Base-by-base conservation (phyloP, 2,329 filamentous ascomycete species). In the Hirsutella rhossiliensis region DNA sequence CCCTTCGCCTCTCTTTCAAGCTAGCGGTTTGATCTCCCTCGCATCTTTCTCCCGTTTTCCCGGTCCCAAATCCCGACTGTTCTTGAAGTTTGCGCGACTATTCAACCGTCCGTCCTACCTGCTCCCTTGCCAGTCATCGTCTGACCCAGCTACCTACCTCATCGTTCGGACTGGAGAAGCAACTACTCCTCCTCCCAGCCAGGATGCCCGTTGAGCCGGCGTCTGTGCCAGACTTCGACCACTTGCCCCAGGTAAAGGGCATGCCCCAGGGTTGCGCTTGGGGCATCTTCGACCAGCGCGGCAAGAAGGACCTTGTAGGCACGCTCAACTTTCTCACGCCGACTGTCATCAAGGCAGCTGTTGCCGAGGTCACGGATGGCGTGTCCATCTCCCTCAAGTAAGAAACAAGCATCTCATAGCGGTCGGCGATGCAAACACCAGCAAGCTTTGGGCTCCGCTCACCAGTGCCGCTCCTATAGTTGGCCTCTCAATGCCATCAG, bases 381-480 rank as follows among this genome's bases (percentile, higher is more conserved):
- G 54, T 72, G 1, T 71, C 71, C 0, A 63, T 76, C 34, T 75
- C 72, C 3, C 63, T 77, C 27, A 75, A 77, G 68, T 75, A 51
- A 50, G 58, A 28, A 17, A 13, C 15, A 11, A 1, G 4, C 3
- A 12, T 38, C 9, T 36, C 28, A n/a, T 29, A 4, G 11, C n/a
- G n/a, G n/a, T n/a, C n/a, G n/a, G n/a, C n/a, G n/a, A n/a, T n/a
- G n/a, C n/a, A n/a, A n/a, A n/a, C n/a, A n/a, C n/a, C n/a, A n/a
- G n/a, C n/a, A n/a, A n/a, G n/a, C n/a, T n/a, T n/a, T n/a, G n/a
- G n/a, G n/a, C n/a, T n/a, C n/a, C 28, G 5, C 41, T 18, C 28
- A 36, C 1, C 12, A 12, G 3, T 11, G 15, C 1, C 30, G 9
- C 27, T 18, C 6, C 4, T 2, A 18, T 36, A 69, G 66, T 52